A percentile compares a stretch with the other conserved stretches of the same genome.
These are phyloP conservation scores for Kazachstania sp. DNA, from an alignment of 1,139 yeast species.

Conservation along the genomic window DNA sequence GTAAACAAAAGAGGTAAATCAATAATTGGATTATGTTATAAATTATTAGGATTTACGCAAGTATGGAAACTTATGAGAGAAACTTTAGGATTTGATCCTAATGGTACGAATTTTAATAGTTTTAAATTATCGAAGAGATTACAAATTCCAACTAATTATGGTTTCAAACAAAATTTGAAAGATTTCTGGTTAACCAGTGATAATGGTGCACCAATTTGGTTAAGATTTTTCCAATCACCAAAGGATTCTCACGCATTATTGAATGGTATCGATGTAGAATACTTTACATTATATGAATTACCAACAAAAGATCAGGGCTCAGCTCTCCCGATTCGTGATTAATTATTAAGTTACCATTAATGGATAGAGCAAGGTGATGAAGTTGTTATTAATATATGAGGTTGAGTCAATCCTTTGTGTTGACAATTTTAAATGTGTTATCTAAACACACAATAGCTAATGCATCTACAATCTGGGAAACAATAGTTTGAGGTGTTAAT, in stretches of 20 bases:
- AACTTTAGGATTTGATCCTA: conserved; percentile 12
- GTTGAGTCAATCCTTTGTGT: too few species aligned
- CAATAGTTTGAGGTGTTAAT: background rate
- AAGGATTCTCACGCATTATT: conserved; percentile 53
- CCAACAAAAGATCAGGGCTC: conserved; percentile 26
- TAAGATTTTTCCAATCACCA: conserved; percentile 48
- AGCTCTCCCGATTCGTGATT: background rate
- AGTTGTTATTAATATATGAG: too few species aligned
- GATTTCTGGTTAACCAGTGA: conserved; percentile 62
- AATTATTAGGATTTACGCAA: conserved; percentile 31
- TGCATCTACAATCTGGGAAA: background rate
- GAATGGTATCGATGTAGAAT: conserved; percentile 54
- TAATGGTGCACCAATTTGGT: conserved; percentile 34
- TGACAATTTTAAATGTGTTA: too few species aligned
- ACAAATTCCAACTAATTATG: conserved; percentile 46
- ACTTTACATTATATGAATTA: conserved; percentile 47
- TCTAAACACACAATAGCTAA: background rate
- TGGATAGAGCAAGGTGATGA: too few species aligned
- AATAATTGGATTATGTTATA: conserved; percentile 5
- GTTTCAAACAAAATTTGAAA: conserved; percentile 51
- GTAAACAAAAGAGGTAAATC: conserved; percentile 3
- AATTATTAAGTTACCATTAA: too few species aligned
- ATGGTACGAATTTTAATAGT: conserved; percentile 4
- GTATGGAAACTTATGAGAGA: conserved; percentile 27
- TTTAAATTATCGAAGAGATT: background rate